Evolutionary conservation across 805 yeast species (phyloP), one percentile per base, ranked within the genome.

Genomic region (Blastobotrys mokoenaii): DNA sequence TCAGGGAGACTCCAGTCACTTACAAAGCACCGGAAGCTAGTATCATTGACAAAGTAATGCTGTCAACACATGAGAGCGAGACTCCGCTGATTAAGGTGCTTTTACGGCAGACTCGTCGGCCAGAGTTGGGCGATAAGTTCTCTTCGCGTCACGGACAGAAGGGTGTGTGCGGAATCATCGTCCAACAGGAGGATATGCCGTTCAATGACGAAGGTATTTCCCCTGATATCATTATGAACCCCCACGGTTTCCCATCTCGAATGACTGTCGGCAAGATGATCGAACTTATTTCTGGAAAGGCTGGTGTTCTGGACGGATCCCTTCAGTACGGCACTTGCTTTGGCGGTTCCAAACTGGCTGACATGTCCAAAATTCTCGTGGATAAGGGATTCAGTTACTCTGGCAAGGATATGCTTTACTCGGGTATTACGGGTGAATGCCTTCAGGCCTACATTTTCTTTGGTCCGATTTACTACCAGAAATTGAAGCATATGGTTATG

Each of bases 231-330:
- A 90, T 90, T 59, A 90, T 90, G 97, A 90, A 90, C 61, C 98
- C 98, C 1, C 98, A 90, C 65, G 98, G 97, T 70, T 93, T 90
- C 82, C 98, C 98, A 51, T 90, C 97, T 31, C 95, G 98, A 76
- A 93, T 93, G 98, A 93, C 98, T 34, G 97, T 93, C 15, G 98
- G 98, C 48, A 93, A 93, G 67, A 90, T 93, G 97, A 79, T 93
- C 54, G 98, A 93, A 65, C 73, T 90, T 51, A 84, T 93, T 18
- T 84, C 96, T 29, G 98, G 98, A 55, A 93, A 93, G 62, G 98
- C 97, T 0, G 98, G 98, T 63, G 97, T 93, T 34, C 67, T 93
- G 55, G 84, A 86, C 56, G 98, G 98, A 2, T 61, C 84, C 1
- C 70, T 93, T 49, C 95, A 93, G 63, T 93, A 93, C 57, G 98